A percentile compares a stretch with the other conserved stretches of the same genome.
Evolutionary conservation across 441 rosid genomes (phyloP).

Genomic region (Erodium moschatum): DNA sequence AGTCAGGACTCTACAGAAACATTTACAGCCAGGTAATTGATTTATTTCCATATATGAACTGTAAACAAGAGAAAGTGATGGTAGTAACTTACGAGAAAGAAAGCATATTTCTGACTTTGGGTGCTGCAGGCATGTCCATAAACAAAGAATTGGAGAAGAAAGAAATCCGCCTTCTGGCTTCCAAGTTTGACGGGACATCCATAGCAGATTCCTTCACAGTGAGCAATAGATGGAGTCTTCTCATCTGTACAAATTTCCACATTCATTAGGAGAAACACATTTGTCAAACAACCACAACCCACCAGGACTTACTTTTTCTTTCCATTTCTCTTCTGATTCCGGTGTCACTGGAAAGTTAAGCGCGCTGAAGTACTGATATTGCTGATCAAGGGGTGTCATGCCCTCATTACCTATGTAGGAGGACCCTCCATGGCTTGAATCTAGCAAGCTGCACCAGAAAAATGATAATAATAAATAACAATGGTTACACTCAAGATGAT

Average conservation of each 20-base stretch:
- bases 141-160: constrained; percentile 96
- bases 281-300: background rate
- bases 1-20: constrained; percentile 67
- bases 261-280: background rate
- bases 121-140: constrained; percentile 95
- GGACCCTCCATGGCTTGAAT: constrained; percentile 62
- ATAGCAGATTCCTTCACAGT: constrained; percentile 97
- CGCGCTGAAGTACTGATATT: constrained; percentile 72
- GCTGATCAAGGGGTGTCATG: constrained; percentile 48
- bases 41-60: too few relatives aligned
- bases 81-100: constrained; percentile 83
- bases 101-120: constrained; percentile 99
- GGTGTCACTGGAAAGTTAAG: constrained; percentile 68
- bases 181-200: constrained; percentile 99
- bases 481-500: too few relatives aligned
- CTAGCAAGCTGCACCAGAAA: constrained; percentile 42
- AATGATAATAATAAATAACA: background rate
- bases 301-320: constrained; percentile 91
- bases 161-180: constrained; percentile 95
- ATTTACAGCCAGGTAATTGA: constrained; percentile 18
- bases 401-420: constrained; percentile 32
- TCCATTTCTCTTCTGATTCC: constrained; percentile 75
- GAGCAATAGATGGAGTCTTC: constrained; percentile 72
- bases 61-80: background rate
- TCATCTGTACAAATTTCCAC: constrained; percentile 47